Base-by-base conservation (phyloP, 352 stramenopile genomes). In the Phytophthora europaea region DNA sequence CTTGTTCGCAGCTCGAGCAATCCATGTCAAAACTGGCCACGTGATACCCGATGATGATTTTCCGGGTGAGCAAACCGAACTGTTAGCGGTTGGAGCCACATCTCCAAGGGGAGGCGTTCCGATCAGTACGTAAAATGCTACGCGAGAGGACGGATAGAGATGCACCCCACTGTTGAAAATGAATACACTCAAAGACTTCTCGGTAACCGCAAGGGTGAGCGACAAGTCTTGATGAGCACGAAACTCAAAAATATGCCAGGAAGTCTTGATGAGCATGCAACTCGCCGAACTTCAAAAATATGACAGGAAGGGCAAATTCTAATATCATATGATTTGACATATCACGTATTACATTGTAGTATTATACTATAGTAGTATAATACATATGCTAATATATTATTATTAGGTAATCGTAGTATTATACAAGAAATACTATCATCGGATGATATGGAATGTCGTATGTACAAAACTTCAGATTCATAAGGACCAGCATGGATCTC, bases 1-100 rank as follows among this genome's bases (percentile, higher is more conserved):
- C 28, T 61, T 92, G 28, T 84, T 92, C 57, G 26, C 61, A 5
- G 58, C 75, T n/a, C 75, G 84, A 51, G 75, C 73, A 4, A 43
- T 87, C 59, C 70, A 73, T 13, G 53, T 68, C n/a, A 86, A 85
- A 54, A 65, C 52, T 48, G 88, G 78, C 57, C 80, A 90, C 53
- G 84, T 90, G 20, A 67, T 48, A 55, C 84, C 82, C 0, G 62
- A 83, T 15, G 40, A 76, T 26, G 71, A 78, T 26, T 51, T 70
- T 50, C 20, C 7, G 34, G 56, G 56, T 4, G 65, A 77, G 12
- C 34, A 66, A 26, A 67, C 65, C 26, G 65, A 70, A 36, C 59
- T 77, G 9, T 59, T 73, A 66, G 65, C 70, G 8, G 52, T 74
- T 58, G 67, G 57, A 28, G 63, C 58, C 15, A 70, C 57, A 26